Evolutionary conservation across 345 rosid genomes (phyloP).

Genomic region (Toxicodendron radicans): DNA sequence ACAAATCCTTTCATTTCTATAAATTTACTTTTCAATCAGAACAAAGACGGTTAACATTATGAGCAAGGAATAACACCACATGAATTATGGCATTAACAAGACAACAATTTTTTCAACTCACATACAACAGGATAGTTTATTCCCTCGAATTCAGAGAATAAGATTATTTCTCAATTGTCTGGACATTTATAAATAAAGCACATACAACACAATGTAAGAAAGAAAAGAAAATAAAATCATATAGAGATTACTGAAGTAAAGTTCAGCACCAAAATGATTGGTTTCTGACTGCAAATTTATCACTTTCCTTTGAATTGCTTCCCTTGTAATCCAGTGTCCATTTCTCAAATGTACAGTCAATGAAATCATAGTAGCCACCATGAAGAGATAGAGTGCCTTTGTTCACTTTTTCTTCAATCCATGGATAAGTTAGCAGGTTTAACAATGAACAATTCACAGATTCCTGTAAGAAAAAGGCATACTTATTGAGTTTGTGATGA

Average conservation of each 20-base stretch:
- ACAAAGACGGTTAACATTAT: not conserved
- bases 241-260: not conserved
- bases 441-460: constrained; percentile 72
- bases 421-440: constrained; percentile 82
- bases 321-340: constrained; percentile 80
- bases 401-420: constrained; percentile 86
- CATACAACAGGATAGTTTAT: constrained; percentile 4
- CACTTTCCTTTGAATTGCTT: constrained; percentile 38
- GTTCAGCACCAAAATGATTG: constrained; percentile 62
- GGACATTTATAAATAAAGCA: constrained; percentile 13
- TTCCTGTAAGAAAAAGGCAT: constrained; percentile 41
- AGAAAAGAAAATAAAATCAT: not conserved
- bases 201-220: not conserved
- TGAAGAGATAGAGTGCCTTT: constrained; percentile 63
- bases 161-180: constrained; percentile 12
- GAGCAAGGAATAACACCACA: not conserved
- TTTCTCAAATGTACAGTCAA: constrained; percentile 86
- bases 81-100: not conserved
- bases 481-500: no score
- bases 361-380: constrained; percentile 88
- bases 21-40: not conserved
- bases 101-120: not conserved
- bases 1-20: not conserved
- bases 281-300: constrained; percentile 47
- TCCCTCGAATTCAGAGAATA: constrained; percentile 21